Conservation (phyloP, 2,329 filamentous ascomycete genomes). For the Arthrinium phaeospermum region DNA sequence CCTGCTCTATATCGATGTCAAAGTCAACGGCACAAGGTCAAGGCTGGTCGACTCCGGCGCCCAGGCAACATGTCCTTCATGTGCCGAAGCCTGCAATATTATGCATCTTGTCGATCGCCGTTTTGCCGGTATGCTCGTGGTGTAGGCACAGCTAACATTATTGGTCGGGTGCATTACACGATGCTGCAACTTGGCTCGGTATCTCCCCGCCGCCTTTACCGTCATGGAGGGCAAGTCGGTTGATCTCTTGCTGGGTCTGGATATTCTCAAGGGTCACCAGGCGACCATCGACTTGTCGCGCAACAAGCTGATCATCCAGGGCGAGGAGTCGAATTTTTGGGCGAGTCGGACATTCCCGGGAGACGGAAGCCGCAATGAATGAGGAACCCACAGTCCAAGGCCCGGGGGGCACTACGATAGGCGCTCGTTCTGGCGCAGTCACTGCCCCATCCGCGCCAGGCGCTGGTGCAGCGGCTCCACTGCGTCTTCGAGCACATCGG, state of each 20-base stretch:
- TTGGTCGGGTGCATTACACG: constrained; percentile 93
- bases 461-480: constrained; percentile 32
- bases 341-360: constrained; percentile 92
- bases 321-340: constrained; percentile 88
- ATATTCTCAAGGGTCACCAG: constrained; percentile 97
- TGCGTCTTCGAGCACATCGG: constrained; percentile 29
- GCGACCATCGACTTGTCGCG: constrained; percentile 87
- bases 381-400: constrained; percentile 86
- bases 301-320: constrained; percentile 86
- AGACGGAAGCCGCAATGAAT: constrained; percentile 72
- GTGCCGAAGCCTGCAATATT: constrained; percentile 90
- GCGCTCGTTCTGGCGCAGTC: constrained; percentile 80
- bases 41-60: constrained; percentile 98
- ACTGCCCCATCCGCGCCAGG: constrained; percentile 52
- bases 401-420: constrained; percentile 87
- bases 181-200: constrained; percentile 93
- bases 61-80: constrained; percentile 98
- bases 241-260: constrained; percentile 87
- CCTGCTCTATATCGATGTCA: constrained; percentile 94
- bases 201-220: constrained; percentile 93
- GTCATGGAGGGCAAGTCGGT: constrained; percentile 99
- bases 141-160: constrained; percentile 91
- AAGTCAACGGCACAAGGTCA: constrained; percentile 91
- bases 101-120: constrained; percentile 94
- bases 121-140: constrained; percentile 92